A percentile compares a stretch with the other conserved stretches of the same genome.
phyloP scores from a whole-genome alignment of 306 rosid species.

The Dryas alaskensis region DNA sequence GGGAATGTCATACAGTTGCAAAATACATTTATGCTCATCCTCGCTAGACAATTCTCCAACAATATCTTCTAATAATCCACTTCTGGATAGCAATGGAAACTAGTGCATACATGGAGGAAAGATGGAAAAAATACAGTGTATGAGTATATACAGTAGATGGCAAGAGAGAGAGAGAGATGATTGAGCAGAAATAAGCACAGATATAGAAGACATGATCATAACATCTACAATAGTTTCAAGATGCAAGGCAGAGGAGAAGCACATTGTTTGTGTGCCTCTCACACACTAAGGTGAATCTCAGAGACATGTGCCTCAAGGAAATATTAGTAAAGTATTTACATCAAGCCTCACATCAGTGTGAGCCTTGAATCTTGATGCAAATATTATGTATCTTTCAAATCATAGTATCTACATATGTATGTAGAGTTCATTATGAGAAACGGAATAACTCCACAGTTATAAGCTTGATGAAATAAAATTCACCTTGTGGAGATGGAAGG shows the following conservation, averaged over 20 bases:
- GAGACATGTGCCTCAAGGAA: not conserved
- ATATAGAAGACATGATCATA: not conserved
- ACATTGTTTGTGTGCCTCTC: not conserved
- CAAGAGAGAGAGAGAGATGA: not conserved
- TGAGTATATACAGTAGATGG: not conserved
- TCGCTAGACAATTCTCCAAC: slow-evolving; percentile 48
- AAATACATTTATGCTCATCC: slow-evolving; percentile 42
- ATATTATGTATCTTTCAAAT: slow-evolving; percentile 1
- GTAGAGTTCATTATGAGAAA: not conserved
- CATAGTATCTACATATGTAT: slow-evolving; percentile 5
- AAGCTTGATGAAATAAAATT: slow-evolving; percentile 19
- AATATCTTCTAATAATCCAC: slow-evolving; percentile 55
- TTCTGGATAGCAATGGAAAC: slow-evolving; percentile 89
- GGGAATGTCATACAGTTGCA: slow-evolving; percentile 71
- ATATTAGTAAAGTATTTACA: not conserved
- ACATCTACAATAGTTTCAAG: not conserved
- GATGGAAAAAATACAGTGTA: not conserved
- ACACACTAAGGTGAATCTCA: not conserved
- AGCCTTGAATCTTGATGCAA: not conserved
- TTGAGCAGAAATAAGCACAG: not conserved
- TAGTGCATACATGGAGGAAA: slow-evolving; percentile 29
- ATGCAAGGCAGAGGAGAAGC: not conserved
- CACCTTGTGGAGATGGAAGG: slow-evolving; percentile 92
- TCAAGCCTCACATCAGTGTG: not conserved
- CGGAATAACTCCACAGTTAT: not conserved